phyloP scores from a whole-genome alignment of 352 stramenopile species.

The Phytophthora agathidicida region DNA sequence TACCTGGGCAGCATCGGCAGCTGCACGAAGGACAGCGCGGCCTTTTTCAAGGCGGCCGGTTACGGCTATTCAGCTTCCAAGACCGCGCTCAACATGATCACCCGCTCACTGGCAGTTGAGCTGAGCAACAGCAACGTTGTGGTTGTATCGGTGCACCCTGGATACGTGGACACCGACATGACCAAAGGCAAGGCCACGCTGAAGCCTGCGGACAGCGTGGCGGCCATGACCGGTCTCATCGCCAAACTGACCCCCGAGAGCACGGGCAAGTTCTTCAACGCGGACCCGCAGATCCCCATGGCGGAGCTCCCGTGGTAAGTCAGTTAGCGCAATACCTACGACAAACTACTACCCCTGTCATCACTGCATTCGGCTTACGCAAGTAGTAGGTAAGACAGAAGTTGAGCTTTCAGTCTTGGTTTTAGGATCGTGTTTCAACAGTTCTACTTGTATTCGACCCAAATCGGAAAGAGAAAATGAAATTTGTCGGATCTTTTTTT shows the following conservation, averaged over 20 bases:
- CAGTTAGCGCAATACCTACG: too few species aligned
- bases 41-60: slow-evolving; percentile 16
- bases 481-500: too few species aligned
- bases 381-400: too few species aligned
- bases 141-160: slow-evolving; percentile 41
- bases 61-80: slow-evolving; percentile 70
- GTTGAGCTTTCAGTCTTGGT: too few species aligned
- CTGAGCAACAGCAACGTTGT: slow-evolving; percentile 58
- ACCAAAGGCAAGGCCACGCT: slow-evolving; percentile 15
- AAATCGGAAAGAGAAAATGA: too few species aligned
- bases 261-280: slow-evolving; percentile 40
- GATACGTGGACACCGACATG: slow-evolving; percentile 50
- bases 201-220: slow-evolving; percentile 34
- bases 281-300: slow-evolving; percentile 10
- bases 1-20: slow-evolving; percentile 43
- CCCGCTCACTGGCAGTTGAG: background rate
- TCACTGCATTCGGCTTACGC: too few species aligned
- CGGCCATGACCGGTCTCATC: slow-evolving; percentile 30
- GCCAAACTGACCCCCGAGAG: slow-evolving; percentile 20
- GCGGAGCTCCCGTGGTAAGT: slow-evolving; percentile 38
- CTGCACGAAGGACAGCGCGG: background rate
- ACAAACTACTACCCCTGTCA: too few species aligned
- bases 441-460: too few species aligned
- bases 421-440: too few species aligned
- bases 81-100: slow-evolving; percentile 23